Base-by-base conservation (phyloP, 768 basidiomycete genomes). In the Leccinum disarticulatum region DNA sequence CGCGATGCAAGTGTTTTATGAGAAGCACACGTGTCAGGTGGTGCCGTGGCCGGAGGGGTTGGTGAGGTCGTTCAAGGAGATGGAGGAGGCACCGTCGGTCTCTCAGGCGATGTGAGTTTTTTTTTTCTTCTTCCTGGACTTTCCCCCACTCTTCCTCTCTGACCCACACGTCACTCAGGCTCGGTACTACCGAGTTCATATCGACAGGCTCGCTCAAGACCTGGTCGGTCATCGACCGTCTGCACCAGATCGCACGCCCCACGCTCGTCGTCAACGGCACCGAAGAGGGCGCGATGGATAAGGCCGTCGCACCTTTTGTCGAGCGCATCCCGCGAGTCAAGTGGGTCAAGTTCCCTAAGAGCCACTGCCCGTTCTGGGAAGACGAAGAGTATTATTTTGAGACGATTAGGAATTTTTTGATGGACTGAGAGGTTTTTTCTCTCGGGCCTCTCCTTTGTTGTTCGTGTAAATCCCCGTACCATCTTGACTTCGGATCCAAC, bases 151-250 rank as follows among this genome's bases (percentile, higher is more conserved):
- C 19, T 13, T 13, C 31, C 13, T 10, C 7, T 22, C 56, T 62
- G 54, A 30, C 36, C 38, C 10, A 22, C 25, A 25, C 25, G 22
- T n/a, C 2, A 33, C 33, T 3, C 11, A 65, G 62, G 57, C 31
- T 57, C 28, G 53, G 65, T 35, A 14, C 70, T 2, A 69, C 72
- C 9, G 74, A 75, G 59, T 77, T 77, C 64, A 62, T 66, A 53
- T 68, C 74, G 14, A 76, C 76, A 7, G 77, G 77, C 1, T 66
- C 76, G 4, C 61, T 83, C 41, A 77, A 76, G 65, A 61, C 70
- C 2, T 85, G 83, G 83, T 68, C 74, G 2, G 75, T 82, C 52
- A 66, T 81, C 8, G 76, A 78, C 36, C 73, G 76, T 17, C 64
- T 83, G 10, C 68, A 74, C 60, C 74, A 69, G 28, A 79, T 82